A percentile compares a stretch with the other conserved stretches of the same genome.
These are phyloP conservation scores for Schwanniomyces etchellsii DNA, from an alignment of 1,139 yeast genomes.

Conservation along the genomic window DNA sequence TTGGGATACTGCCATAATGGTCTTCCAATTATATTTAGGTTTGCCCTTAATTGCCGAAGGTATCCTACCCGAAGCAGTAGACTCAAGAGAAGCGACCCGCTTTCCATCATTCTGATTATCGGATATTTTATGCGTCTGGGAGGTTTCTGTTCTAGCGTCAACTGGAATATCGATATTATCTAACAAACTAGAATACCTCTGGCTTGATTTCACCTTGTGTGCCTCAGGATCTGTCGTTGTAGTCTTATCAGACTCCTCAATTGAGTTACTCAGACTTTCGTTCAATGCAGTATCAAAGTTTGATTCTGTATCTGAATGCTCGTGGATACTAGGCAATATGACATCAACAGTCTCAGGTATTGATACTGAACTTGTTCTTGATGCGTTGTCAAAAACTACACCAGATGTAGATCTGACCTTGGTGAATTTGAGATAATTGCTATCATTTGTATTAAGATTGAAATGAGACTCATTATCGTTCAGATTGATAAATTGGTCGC, in stretches of 20 bases:
- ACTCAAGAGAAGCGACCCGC: not conserved
- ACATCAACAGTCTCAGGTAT: conserved; percentile 43
- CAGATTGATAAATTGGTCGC: conserved; percentile 47
- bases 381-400: conserved; percentile 15
- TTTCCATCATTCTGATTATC: not conserved
- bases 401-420: conserved; percentile 22
- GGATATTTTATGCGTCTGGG: not conserved
- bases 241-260: conserved; percentile 27
- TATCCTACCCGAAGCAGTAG: not conserved
- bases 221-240: conserved; percentile 14
- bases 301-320: conserved; percentile 21
- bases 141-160: not conserved
- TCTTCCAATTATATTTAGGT: conserved; percentile 41
- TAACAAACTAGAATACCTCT: conserved; percentile 10
- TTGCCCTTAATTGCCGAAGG: conserved; percentile 15
- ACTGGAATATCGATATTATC: not conserved
- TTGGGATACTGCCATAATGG: conserved; percentile 38
- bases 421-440: conserved; percentile 29
- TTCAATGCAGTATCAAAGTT: conserved; percentile 26
- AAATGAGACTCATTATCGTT: conserved; percentile 38
- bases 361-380: conserved; percentile 24
- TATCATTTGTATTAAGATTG: conserved; percentile 25
- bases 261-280: conserved; percentile 14
- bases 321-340: conserved; percentile 32
- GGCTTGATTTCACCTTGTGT: conserved; percentile 2